phyloP scores from a whole-genome alignment of 441 rosid genomes.

The Erysimum cheiri region DNA sequence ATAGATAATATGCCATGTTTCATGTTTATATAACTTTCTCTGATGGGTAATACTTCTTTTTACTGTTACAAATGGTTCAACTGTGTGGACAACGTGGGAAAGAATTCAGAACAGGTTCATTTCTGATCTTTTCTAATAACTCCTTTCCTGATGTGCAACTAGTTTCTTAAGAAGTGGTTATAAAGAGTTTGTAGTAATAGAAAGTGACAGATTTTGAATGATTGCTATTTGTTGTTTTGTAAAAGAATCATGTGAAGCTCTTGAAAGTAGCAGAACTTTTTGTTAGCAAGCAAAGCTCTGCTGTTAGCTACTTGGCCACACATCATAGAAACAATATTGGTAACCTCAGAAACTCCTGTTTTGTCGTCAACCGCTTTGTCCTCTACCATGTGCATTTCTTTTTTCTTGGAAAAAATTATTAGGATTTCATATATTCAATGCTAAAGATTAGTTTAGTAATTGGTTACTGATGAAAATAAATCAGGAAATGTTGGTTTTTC shows the following conservation, averaged over 20 bases:
- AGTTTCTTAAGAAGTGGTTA: constrained; percentile 37
- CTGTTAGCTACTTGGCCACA: constrained; percentile 44
- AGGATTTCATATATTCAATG: constrained; percentile 25
- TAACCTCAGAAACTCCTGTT: constrained; percentile 47
- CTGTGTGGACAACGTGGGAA: constrained; percentile 36
- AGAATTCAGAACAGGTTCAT: constrained; percentile 37
- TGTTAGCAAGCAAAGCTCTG: constrained; percentile 38
- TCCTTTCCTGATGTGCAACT: constrained; percentile 40
- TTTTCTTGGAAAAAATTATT: constrained; percentile 25
- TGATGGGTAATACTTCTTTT: constrained; percentile 12
- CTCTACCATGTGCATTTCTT: constrained; percentile 32
- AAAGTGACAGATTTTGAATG: constrained; percentile 39
- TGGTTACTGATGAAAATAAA: constrained; percentile 11
- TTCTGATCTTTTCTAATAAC: constrained; percentile 33
- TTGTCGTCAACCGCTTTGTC: constrained; percentile 41
- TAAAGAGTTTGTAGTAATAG: constrained; percentile 31
- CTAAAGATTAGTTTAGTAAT: constrained; percentile 6
- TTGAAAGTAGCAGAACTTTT: constrained; percentile 34
- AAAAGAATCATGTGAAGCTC: constrained; percentile 41
- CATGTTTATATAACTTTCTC: constrained; percentile 28
- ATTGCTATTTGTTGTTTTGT: constrained; percentile 40
- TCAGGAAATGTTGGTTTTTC: constrained; percentile 6
- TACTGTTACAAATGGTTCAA: constrained; percentile 11
- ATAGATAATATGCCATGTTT: constrained; percentile 31
- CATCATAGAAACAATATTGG: constrained; percentile 38